Conservation (phyloP, 1,284 basidiomycete species). For the Blastosporella zonata region DNA sequence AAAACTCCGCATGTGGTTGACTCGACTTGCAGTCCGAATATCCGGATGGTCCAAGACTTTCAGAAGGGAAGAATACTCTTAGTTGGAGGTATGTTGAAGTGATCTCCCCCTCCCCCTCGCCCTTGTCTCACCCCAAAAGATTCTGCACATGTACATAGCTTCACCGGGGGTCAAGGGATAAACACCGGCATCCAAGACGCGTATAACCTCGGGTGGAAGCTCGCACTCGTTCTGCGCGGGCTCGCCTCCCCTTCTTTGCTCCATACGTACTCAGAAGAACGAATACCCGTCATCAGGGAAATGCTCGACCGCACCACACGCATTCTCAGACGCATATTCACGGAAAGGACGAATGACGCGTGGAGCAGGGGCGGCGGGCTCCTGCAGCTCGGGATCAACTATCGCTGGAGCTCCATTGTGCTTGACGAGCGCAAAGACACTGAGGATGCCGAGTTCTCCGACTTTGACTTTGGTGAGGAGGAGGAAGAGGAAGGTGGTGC, state of each 20-base stretch:
- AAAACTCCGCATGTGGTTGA: neutral
- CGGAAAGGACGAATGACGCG: slow-evolving; percentile 19
- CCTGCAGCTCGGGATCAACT: slow-evolving; percentile 44
- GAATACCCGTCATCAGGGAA: slow-evolving; percentile 34
- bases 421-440: slow-evolving; percentile 35
- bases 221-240: slow-evolving; percentile 40
- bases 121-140: slow-evolving; percentile 25
- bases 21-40: slow-evolving; percentile 20
- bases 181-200: slow-evolving; percentile 28
- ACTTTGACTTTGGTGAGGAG: slow-evolving; percentile 23
- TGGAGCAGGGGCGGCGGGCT: slow-evolving; percentile 28
- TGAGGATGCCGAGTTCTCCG: slow-evolving; percentile 25
- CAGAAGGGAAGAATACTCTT: slow-evolving; percentile 18
- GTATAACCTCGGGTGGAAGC: slow-evolving; percentile 46
- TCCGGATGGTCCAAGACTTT: slow-evolving; percentile 26
- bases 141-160: slow-evolving; percentile 42
- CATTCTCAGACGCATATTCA: slow-evolving; percentile 26
- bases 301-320: slow-evolving; percentile 33
- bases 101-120: slow-evolving; percentile 2
- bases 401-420: slow-evolving; percentile 44
- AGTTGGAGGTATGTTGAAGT: slow-evolving; percentile 13
- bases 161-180: slow-evolving; percentile 43
- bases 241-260: slow-evolving; percentile 35
- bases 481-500: slow-evolving; percentile 18
- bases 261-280: slow-evolving; percentile 41